Percentiles rank a stretch among this genome's conserved stretches.
These are phyloP conservation scores for Mycena metata DNA, from an alignment of 768 basidiomycete species.

Conservation along the genomic window DNA sequence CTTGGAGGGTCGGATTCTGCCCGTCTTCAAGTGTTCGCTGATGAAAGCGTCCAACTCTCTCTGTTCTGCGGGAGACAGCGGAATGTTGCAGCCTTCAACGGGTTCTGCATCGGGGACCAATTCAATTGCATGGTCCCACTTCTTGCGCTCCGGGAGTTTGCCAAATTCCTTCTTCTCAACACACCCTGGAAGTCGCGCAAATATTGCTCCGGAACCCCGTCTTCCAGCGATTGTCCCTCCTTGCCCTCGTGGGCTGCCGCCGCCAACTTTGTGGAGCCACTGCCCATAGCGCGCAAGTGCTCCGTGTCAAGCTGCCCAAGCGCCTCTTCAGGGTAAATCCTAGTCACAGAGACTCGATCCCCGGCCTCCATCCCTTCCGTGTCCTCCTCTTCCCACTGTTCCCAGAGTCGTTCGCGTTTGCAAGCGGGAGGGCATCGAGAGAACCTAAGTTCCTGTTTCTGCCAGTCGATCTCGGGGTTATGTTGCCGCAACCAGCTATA, in stretches of 20 bases:
- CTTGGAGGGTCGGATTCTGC: no score
- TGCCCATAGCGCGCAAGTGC: background rate
- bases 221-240: no score
- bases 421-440: no score
- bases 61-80: background rate
- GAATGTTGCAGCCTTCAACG: background rate
- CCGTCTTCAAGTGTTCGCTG: background rate
- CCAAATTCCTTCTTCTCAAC: background rate
- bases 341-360: background rate
- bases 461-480: no score
- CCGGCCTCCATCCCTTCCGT: no score
- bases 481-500: background rate
- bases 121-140: no score
- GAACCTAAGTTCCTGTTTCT: no score
- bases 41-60: background rate
- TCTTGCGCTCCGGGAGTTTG: background rate
- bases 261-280: background rate
- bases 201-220: no score
- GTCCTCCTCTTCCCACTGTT: no score
- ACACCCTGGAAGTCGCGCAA: background rate
- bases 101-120: background rate
- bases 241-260: no score
- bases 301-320: background rate
- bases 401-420: no score
- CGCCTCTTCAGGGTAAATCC: background rate